Percentiles rank a stretch among this genome's conserved stretches.
Evolutionary conservation across 2,329 filamentous ascomycete species (phyloP).

Genomic region (Fragosphaeria purpurea): DNA sequence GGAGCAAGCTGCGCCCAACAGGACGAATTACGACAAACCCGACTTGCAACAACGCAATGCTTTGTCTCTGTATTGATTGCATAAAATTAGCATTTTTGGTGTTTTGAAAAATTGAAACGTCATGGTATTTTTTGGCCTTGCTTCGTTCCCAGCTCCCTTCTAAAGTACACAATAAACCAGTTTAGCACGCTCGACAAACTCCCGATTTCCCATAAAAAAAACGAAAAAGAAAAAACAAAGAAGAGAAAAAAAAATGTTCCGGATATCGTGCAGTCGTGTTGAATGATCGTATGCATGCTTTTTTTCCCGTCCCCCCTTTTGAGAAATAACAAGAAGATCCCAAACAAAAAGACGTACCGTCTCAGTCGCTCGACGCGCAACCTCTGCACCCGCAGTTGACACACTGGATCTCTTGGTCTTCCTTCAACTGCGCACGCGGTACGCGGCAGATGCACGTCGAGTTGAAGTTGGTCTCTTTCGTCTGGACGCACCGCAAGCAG

Average conservation of each 20-base stretch:
- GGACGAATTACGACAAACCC: no score
- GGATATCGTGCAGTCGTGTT: not conserved
- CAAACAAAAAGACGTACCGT: not conserved
- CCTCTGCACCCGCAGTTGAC: conserved; percentile 91
- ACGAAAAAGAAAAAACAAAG: no score
- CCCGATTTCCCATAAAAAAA: no score
- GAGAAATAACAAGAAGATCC: no score
- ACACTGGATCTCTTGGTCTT: conserved; percentile 83
- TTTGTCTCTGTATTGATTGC: not conserved
- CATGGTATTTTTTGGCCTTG: no score
- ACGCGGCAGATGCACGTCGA: conserved; percentile 96
- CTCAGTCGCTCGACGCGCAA: conserved; percentile 52
- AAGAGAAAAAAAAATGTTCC: no score
- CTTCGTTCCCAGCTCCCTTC: no score
- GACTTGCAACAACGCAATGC: not conserved
- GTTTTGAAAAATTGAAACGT: no score
- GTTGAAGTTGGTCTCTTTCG: conserved; percentile 99
- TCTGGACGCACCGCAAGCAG: conserved; percentile 92
- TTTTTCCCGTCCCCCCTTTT: no score
- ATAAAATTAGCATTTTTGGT: no score
- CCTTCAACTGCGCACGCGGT: conserved; percentile 79
- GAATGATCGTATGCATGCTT: not conserved
- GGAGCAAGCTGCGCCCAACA: not conserved
- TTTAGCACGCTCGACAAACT: no score
- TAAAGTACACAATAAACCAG: no score